Percentiles rank a stretch among this genome's conserved stretches.
phyloP scores from a whole-genome alignment of 192 early-diverging fungal genomes.

The Podila verticillata region DNA sequence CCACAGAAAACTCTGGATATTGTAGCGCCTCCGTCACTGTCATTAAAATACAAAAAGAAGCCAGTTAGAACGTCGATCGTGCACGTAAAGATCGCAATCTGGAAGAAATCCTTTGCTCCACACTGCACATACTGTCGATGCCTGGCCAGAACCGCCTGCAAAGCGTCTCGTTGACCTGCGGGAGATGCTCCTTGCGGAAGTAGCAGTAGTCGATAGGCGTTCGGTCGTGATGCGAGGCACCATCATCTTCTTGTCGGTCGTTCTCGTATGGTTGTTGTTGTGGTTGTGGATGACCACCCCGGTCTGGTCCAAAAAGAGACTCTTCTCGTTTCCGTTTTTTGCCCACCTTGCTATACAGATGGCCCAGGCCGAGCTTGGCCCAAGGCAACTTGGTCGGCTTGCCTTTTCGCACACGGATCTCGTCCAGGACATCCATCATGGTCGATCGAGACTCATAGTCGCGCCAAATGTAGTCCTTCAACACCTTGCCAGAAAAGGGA shows the following conservation, averaged over 20 bases:
- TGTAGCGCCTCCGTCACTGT: conserved; percentile 82
- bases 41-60: neutral
- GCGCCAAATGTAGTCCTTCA: conserved; percentile 88
- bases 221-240: conserved; percentile 7
- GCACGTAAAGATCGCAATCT: too few relatives aligned
- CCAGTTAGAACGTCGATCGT: neutral
- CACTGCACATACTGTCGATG: conserved; percentile 73
- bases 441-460: conserved; percentile 66
- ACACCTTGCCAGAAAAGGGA: conserved; percentile 75
- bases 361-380: neutral
- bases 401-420: conserved; percentile 54
- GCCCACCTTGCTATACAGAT: conserved; percentile 9
- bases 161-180: conserved; percentile 80
- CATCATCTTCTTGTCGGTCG: conserved; percentile 3
- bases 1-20: conserved; percentile 86
- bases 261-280: neutral
- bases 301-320: neutral
- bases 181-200: conserved; percentile 73
- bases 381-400: conserved; percentile 32
- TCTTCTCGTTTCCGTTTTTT: conserved; percentile 25
- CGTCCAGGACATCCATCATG: conserved; percentile 56
- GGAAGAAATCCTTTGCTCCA: neutral
- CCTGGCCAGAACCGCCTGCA: conserved; percentile 87
- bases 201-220: conserved; percentile 83
- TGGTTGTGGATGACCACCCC: neutral